These are phyloP conservation scores for Fusarium scirpi DNA, from an alignment of 2,329 filamentous ascomycete species.

Conservation along the genomic window DNA sequence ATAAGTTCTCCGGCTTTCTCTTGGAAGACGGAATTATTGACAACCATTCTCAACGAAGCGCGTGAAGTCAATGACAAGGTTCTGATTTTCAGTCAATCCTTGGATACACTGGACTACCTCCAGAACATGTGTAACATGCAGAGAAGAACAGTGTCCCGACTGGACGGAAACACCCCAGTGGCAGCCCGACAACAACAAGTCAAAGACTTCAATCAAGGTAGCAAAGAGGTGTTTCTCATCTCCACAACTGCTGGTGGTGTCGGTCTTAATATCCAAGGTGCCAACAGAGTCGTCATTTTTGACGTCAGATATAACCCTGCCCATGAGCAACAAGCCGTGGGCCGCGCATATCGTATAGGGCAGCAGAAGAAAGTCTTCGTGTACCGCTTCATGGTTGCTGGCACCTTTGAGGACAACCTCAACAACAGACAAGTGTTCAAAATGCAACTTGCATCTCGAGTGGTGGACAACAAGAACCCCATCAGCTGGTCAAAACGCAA, in stretches of 20 bases:
- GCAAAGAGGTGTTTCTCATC: constrained; percentile 76
- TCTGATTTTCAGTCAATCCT: constrained; percentile 82
- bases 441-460: constrained; percentile 79
- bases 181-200: constrained; percentile 70
- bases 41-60: constrained; percentile 76
- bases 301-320: constrained; percentile 86
- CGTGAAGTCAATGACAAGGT: constrained; percentile 75
- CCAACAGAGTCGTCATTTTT: constrained; percentile 88
- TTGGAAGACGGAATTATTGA: constrained; percentile 75
- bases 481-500: constrained; percentile 72
- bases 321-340: constrained; percentile 87
- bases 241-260: constrained; percentile 86
- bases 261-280: constrained; percentile 85
- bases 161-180: constrained; percentile 75
- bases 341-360: constrained; percentile 86
- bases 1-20: constrained; percentile 67
- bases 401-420: constrained; percentile 81
- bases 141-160: constrained; percentile 63
- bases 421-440: constrained; percentile 86
- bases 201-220: constrained; percentile 74
- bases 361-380: constrained; percentile 85
- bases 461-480: constrained; percentile 86
- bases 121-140: constrained; percentile 65
- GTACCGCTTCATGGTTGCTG: constrained; percentile 82
- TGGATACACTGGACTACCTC: constrained; percentile 77